phyloP scores from a whole-genome alignment of 208 protist species.

The Balamuthia mandrillaris region DNA sequence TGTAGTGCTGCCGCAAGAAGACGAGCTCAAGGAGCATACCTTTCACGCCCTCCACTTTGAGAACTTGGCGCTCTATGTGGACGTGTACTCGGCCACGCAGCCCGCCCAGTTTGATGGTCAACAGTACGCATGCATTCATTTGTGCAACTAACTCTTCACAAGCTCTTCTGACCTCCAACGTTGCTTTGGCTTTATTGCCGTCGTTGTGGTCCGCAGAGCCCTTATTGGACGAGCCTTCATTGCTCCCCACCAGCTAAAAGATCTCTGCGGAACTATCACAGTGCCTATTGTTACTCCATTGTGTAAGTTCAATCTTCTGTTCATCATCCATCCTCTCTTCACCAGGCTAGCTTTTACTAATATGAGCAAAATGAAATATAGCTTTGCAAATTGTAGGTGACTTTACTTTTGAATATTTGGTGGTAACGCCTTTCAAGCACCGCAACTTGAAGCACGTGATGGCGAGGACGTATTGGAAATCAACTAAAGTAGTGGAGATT shows the following conservation, averaged over 20 bases:
- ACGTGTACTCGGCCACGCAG: too few relatives aligned
- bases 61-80: not conserved
- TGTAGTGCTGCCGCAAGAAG: not conserved
- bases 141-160: too few relatives aligned
- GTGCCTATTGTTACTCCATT: not conserved
- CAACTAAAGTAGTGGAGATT: not conserved
- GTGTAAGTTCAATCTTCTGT: too few relatives aligned
- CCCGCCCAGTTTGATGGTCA: too few relatives aligned
- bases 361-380: too few relatives aligned
- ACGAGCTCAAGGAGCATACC: constrained; percentile 30
- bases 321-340: too few relatives aligned
- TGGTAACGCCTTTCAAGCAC: constrained; percentile 4
- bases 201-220: not conserved
- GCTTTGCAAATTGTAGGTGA: too few relatives aligned
- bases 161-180: too few relatives aligned
- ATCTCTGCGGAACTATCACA: not conserved
- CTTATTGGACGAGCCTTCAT: not conserved
- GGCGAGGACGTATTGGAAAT: constrained; percentile 1
- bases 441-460: not conserved
- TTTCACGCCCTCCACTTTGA: not conserved
- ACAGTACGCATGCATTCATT: too few relatives aligned
- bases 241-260: not conserved
- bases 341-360: too few relatives aligned
- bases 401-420: constrained; percentile 23
- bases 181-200: too few relatives aligned